A percentile compares a stretch with the other conserved stretches of the same genome.
phyloP scores from a whole-genome alignment of 371 early-diverging fungal species.

The Rhizopus microsporus region DNA sequence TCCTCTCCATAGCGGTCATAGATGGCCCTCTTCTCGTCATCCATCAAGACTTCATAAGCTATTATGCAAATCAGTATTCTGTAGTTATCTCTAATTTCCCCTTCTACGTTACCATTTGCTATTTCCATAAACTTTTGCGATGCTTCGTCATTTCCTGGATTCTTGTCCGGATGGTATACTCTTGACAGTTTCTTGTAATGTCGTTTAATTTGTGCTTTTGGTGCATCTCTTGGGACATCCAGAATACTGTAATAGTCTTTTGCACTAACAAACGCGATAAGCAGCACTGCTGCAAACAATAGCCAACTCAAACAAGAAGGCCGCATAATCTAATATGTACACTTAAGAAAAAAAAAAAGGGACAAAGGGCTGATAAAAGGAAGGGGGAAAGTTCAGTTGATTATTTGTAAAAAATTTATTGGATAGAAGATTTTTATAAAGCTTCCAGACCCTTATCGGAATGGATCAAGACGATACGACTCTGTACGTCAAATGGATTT shows the following conservation, averaged over 20 bases:
- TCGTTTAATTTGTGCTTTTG: conserved; percentile 85
- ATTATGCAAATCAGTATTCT: conserved; percentile 1
- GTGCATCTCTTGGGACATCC: conserved; percentile 80
- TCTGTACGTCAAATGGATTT: conserved; percentile 57
- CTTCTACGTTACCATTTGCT: conserved; percentile 64
- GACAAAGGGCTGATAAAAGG: background rate
- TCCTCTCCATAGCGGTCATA: conserved; percentile 89
- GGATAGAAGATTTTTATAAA: conserved; percentile 7
- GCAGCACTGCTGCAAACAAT: background rate
- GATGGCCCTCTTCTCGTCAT: conserved; percentile 72
- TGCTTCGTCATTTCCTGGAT: conserved; percentile 73
- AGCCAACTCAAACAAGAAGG: too few relatives aligned
- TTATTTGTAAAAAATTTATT: conserved; percentile 5
- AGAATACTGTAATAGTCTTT: conserved; percentile 66
- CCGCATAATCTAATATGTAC: background rate
- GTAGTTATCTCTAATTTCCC: background rate
- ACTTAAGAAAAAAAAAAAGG: conserved; percentile 2
- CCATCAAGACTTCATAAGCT: conserved; percentile 95
- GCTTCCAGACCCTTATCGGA: conserved; percentile 18
- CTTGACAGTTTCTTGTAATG: conserved; percentile 88
- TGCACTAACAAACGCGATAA: conserved; percentile 22
- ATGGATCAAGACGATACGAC: conserved; percentile 44
- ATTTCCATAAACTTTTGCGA: conserved; percentile 92
- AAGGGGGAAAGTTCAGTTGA: background rate
- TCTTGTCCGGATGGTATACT: conserved; percentile 93